phyloP scores from a whole-genome alignment of 345 rosid genomes.

The Citrus glauca region DNA sequence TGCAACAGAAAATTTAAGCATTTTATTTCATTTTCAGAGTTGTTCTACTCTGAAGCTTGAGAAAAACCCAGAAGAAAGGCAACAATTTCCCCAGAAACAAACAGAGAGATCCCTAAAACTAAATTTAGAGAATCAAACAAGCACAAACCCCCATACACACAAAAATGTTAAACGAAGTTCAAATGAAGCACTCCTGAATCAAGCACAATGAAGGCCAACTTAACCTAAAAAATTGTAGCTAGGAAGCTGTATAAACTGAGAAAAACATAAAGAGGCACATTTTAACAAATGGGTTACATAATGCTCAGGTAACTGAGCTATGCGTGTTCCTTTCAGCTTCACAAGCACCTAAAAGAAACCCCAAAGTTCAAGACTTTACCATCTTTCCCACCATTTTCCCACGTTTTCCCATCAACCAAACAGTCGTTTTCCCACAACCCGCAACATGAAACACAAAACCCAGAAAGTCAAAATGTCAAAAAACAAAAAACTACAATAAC shows the following conservation, averaged over 20 bases:
- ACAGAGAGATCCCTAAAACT: not conserved
- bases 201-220: not conserved
- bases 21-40: not conserved
- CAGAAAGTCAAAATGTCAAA: not conserved
- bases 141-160: not conserved
- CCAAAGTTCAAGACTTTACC: not conserved
- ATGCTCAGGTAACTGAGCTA: not conserved
- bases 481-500: not conserved
- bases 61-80: not conserved
- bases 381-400: not conserved
- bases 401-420: not conserved
- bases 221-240: not conserved
- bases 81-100: slow-evolving; percentile 1
- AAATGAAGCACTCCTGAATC: not conserved
- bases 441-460: not conserved
- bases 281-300: not conserved
- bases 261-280: not conserved
- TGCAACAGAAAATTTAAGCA: not conserved
- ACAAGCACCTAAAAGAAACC: not conserved
- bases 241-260: not conserved
- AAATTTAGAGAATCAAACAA: not conserved
- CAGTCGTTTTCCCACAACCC: not conserved
- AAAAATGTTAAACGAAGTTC: not conserved
- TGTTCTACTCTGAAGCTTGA: not conserved
- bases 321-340: not conserved